These are phyloP conservation scores for Alternaria metachromatica DNA, from an alignment of 2,329 filamentous ascomycete genomes.

Conservation along the genomic window DNA sequence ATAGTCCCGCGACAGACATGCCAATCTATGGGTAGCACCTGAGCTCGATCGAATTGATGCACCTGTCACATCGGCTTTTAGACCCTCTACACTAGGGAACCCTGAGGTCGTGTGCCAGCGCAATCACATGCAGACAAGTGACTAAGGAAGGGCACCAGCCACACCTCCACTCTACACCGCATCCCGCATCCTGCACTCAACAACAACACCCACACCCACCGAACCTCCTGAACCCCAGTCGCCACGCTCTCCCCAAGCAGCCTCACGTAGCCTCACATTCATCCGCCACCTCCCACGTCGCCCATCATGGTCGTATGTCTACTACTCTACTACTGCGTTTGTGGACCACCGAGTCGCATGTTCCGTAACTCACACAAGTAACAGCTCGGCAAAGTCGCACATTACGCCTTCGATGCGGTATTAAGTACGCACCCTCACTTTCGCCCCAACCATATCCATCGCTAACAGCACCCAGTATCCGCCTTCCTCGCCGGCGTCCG, in stretches of 20 bases:
- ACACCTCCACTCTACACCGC: conserved; percentile 30
- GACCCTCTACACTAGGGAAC: conserved; percentile 3
- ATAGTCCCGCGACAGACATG: neutral
- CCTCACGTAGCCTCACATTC: conserved; percentile 3
- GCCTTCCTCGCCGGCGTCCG: conserved; percentile 97
- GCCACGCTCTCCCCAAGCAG: conserved; percentile 8
- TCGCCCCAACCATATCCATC: neutral
- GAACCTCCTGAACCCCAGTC: conserved; percentile 1
- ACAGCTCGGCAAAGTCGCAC: conserved; percentile 90
- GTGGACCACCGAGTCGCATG: conserved; percentile 25
- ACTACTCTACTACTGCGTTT: conserved; percentile 10
- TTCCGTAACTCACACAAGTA: conserved; percentile 64
- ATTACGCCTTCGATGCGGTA: conserved; percentile 96
- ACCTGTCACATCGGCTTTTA: neutral
- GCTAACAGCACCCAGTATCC: conserved; percentile 69
- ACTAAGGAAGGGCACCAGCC: conserved; percentile 32
- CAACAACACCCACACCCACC: conserved; percentile 13
- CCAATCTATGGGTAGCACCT: neutral
- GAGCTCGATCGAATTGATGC: neutral
- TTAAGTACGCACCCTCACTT: conserved; percentile 66
- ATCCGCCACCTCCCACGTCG: conserved; percentile 8
- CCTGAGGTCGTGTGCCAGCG: conserved; percentile 14
- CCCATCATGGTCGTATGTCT: conserved; percentile 49
- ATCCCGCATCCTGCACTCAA: conserved; percentile 22
- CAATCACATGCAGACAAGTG: conserved; percentile 30